Evolutionary conservation across 371 early-diverging fungal genomes (phyloP).

Genomic region (Mortierella sp.): DNA sequence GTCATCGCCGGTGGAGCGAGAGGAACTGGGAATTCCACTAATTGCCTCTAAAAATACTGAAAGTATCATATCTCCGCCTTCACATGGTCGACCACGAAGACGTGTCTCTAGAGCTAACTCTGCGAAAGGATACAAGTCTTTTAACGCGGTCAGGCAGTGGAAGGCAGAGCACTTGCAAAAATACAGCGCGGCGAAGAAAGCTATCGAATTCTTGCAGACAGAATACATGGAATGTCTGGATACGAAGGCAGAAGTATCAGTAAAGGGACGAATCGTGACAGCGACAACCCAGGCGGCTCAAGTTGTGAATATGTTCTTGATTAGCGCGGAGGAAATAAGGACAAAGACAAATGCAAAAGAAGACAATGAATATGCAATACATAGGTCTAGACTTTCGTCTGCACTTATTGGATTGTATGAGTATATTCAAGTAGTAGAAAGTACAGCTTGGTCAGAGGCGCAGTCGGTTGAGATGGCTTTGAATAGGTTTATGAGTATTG

Average conservation of each 20-base stretch:
- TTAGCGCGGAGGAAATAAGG: constrained; percentile 36
- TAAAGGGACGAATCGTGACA: constrained; percentile 16
- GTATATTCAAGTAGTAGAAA: constrained; percentile 26
- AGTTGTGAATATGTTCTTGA: constrained; percentile 23
- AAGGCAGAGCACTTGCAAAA: constrained; percentile 37
- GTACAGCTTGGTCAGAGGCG: neutral
- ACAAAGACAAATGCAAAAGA: constrained; percentile 34
- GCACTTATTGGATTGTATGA: constrained; percentile 21
- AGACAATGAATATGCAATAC: constrained; percentile 16
- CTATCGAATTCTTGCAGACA: constrained; percentile 25
- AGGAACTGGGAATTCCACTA: constrained; percentile 8
- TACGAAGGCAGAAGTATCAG: neutral
- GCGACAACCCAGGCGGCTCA: constrained; percentile 27
- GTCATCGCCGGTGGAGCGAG: neutral
- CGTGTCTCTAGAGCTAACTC: constrained; percentile 47
- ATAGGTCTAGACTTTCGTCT: constrained; percentile 18
- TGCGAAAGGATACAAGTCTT: constrained; percentile 51
- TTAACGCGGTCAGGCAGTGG: constrained; percentile 50
- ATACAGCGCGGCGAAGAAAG: constrained; percentile 21
- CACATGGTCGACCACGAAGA: constrained; percentile 23
- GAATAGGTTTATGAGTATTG: constrained; percentile 25
- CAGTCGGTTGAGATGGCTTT: constrained; percentile 13
- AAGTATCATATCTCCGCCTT: neutral
- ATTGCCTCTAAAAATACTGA: neutral
- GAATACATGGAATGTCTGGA: constrained; percentile 47